Conservation (phyloP, 768 basidiomycete species). For the Rickenella mellea region DNA sequence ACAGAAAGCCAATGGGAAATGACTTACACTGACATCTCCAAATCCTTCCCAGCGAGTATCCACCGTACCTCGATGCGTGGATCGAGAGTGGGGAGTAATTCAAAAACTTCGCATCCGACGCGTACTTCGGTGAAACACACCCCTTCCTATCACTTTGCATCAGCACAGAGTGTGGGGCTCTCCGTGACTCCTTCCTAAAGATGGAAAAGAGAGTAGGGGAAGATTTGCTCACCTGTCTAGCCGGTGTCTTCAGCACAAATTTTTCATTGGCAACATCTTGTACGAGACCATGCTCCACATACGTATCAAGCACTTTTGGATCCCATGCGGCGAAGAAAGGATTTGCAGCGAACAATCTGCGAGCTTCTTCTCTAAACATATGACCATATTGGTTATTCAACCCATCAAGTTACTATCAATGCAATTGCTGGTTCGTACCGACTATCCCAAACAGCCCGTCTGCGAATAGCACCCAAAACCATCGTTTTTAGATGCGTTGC, state of each 20-base stretch:
- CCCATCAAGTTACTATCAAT: too few relatives aligned
- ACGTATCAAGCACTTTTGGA: conserved; percentile 45
- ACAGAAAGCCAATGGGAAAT: too few relatives aligned
- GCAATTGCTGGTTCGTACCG: conserved; percentile 29
- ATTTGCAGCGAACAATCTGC: conserved; percentile 32
- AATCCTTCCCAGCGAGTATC: conserved; percentile 39
- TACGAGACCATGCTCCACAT: conserved; percentile 51
- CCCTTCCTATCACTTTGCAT: conserved; percentile 34
- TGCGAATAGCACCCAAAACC: conserved; percentile 37
- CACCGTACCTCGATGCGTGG: conserved; percentile 41
- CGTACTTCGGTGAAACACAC: conserved; percentile 43
- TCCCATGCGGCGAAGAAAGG: conserved; percentile 73
- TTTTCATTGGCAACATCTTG: conserved; percentile 19
- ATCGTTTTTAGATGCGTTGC: not conserved
- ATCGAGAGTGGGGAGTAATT: conserved; percentile 29
- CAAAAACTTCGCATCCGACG: conserved; percentile 26
- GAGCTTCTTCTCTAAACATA: conserved; percentile 63
- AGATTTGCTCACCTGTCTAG: conserved; percentile 30
- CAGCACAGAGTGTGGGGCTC: too few relatives aligned
- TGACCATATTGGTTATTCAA: too few relatives aligned
- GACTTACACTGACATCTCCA: conserved; percentile 1
- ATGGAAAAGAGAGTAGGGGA: too few relatives aligned
- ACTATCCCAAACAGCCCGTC: conserved; percentile 57
- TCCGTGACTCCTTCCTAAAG: too few relatives aligned
- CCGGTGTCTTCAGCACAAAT: conserved; percentile 55